Percentiles rank a stretch among this genome's conserved stretches.
Conservation (phyloP, 345 rosid species). For the Moricandia arvensis region DNA sequence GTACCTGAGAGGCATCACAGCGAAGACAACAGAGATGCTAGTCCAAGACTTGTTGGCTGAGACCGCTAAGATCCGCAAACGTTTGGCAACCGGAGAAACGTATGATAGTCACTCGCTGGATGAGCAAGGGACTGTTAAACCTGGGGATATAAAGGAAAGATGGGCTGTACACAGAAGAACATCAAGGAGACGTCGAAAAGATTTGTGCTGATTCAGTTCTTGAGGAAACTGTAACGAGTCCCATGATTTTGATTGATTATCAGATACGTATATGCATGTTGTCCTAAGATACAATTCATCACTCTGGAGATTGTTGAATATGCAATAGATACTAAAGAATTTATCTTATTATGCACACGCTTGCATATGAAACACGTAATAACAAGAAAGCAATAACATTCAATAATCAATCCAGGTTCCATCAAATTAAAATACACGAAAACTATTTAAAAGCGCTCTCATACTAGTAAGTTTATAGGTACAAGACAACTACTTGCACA, state of each 20-base stretch:
- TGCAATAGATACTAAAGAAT: background rate
- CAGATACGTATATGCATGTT: background rate
- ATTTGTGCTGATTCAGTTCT: background rate
- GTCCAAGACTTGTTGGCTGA: slow-evolving; percentile 73
- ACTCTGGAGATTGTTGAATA: background rate
- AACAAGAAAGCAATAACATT: slow-evolving; percentile 1
- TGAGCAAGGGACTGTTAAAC: slow-evolving; percentile 17
- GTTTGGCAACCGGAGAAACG: slow-evolving; percentile 15
- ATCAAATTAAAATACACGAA: slow-evolving; percentile 8
- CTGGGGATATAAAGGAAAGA: slow-evolving; percentile 61
- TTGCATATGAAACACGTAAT: background rate
- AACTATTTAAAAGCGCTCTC: slow-evolving; percentile 14
- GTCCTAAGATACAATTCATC: background rate
- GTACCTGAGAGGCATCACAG: slow-evolving; percentile 89
- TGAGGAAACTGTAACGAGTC: background rate
- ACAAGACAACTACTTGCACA: slow-evolving; percentile 27
- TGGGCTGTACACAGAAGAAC: slow-evolving; percentile 65
- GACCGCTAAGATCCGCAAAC: slow-evolving; percentile 57
- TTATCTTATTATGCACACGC: background rate
- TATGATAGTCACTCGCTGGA: slow-evolving; percentile 20
- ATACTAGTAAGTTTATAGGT: slow-evolving; percentile 15
- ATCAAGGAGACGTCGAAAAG: slow-evolving; percentile 40
- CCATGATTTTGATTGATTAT: slow-evolving; percentile 4
- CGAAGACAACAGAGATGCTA: slow-evolving; percentile 80
- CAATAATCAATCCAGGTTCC: slow-evolving; percentile 1